These are phyloP conservation scores for Amylocarpus encephaloides DNA, from an alignment of 2,329 filamentous ascomycete genomes.

Conservation along the genomic window DNA sequence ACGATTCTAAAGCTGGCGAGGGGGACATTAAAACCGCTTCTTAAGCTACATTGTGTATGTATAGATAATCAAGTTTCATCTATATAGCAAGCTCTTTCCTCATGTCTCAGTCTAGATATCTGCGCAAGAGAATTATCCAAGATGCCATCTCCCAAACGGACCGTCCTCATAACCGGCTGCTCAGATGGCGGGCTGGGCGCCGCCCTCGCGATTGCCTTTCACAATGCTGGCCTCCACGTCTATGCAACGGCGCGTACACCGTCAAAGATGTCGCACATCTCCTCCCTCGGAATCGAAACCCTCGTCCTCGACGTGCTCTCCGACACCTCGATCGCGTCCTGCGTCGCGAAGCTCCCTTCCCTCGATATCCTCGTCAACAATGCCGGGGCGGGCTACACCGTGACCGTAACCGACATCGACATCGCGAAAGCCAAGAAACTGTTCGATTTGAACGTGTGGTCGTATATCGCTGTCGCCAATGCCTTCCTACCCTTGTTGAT, in stretches of 20 bases:
- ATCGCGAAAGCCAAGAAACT: conserved; percentile 27
- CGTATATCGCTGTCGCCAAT: conserved; percentile 30
- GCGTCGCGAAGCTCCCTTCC: conserved; percentile 28
- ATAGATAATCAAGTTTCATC: too few species aligned
- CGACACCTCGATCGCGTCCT: conserved; percentile 29
- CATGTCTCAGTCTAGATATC: too few species aligned
- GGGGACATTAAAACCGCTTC: too few species aligned
- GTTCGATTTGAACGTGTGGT: conserved; percentile 32
- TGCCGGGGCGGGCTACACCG: conserved; percentile 32
- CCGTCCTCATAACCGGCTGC: conserved; percentile 36
- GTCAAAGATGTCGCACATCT: conserved; percentile 28
- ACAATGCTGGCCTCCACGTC: conserved; percentile 33
- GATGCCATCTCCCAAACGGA: not conserved
- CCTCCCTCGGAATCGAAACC: conserved; percentile 27
- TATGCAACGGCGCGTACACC: conserved; percentile 36
- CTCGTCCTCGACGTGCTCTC: conserved; percentile 36
- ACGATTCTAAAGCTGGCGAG: too few species aligned
- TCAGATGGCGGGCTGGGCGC: conserved; percentile 35
- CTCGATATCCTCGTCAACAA: conserved; percentile 41
- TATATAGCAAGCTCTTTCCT: too few species aligned
- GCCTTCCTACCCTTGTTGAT: conserved; percentile 31
- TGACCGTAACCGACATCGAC: conserved; percentile 31
- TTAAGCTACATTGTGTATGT: too few species aligned
- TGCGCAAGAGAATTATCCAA: too few species aligned
- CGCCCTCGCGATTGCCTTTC: conserved; percentile 35